phyloP scores from a whole-genome alignment of 176 grass and related monocot species.

The Lolium rigidum region DNA sequence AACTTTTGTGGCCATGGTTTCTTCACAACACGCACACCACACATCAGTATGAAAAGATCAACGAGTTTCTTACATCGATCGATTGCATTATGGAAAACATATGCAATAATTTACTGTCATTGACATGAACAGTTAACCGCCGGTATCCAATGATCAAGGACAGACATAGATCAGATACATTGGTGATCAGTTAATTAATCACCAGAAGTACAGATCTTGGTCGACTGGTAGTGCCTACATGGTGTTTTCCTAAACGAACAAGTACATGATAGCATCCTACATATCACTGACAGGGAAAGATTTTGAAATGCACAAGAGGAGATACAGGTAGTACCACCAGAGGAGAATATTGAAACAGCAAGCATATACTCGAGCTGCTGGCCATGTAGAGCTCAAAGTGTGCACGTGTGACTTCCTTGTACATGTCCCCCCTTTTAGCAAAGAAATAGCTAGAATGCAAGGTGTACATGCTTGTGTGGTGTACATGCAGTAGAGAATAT shows the following conservation, averaged over 20 bases:
- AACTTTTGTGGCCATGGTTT: not conserved
- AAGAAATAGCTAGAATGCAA: slow-evolving; percentile 8
- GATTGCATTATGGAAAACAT: too few relatives aligned
- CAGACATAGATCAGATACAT: not conserved
- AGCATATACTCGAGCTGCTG: not conserved
- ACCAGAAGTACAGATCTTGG: not conserved
- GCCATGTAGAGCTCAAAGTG: not conserved
- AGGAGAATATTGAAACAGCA: slow-evolving; percentile 10
- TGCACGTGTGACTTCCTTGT: not conserved
- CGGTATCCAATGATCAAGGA: not conserved
- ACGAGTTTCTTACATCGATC: too few relatives aligned
- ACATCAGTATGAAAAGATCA: not conserved
- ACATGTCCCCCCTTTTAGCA: not conserved
- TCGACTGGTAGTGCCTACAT: not conserved
- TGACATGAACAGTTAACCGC: not conserved
- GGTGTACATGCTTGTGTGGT: not conserved
- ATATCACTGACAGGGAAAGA: not conserved
- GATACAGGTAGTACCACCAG: not conserved
- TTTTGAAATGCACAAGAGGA: not conserved
- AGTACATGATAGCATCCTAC: not conserved
- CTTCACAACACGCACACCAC: not conserved
- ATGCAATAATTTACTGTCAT: not conserved
- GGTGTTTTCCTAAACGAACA: not conserved
- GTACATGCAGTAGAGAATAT: not conserved
- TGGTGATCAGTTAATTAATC: not conserved